phyloP scores from a whole-genome alignment of 257 asterid genomes.

The Prunella vulgaris region DNA sequence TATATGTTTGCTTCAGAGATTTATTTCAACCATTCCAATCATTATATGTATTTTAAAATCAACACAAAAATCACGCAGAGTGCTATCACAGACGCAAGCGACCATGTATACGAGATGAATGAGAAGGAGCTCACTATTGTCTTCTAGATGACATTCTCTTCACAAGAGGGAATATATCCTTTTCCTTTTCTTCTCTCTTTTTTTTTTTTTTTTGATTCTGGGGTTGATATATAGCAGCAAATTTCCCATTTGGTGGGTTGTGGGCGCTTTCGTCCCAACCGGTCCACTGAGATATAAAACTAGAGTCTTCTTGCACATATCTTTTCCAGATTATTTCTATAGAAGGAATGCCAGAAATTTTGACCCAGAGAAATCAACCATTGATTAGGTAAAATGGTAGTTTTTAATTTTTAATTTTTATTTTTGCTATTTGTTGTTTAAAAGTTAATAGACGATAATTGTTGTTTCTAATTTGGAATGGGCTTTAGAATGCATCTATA shows the following conservation, averaged over 20 bases:
- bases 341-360: slow-evolving; percentile 27
- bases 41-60: slow-evolving; percentile 1
- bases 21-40: neutral
- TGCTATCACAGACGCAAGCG: slow-evolving; percentile 86
- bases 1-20: neutral
- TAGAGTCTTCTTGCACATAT: slow-evolving; percentile 7
- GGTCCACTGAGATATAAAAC: slow-evolving; percentile 14
- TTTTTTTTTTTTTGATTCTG: neutral
- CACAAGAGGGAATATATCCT: slow-evolving; percentile 4
- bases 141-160: slow-evolving; percentile 42
- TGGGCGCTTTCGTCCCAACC: slow-evolving; percentile 1
- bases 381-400: neutral
- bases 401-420: too few relatives aligned
- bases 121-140: slow-evolving; percentile 74
- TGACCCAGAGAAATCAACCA: slow-evolving; percentile 21
- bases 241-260: slow-evolving; percentile 9
- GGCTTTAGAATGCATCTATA: neutral
- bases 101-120: slow-evolving; percentile 90
- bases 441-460: neutral
- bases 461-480: neutral
- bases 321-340: slow-evolving; percentile 7
- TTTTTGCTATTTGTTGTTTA: slow-evolving; percentile 1
- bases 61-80: slow-evolving; percentile 55
- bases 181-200: too few relatives aligned
- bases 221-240: slow-evolving; percentile 3